Base-by-base conservation (phyloP, 176 grass and related monocot genomes). In the Carex pumila region DNA sequence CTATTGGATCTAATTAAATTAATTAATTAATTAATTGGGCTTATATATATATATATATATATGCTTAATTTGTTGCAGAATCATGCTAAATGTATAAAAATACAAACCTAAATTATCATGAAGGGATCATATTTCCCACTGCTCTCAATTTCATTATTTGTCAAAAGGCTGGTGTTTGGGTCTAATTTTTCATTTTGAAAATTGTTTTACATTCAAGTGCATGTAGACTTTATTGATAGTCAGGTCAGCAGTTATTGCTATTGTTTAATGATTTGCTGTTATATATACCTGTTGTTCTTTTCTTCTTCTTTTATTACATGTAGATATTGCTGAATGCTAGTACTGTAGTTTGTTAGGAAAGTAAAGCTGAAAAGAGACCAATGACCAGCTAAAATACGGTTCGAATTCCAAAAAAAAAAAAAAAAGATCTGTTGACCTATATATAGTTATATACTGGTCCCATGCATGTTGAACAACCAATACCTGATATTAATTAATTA, bases 1-100 rank as follows among this genome's bases (percentile, higher is more conserved):
- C 49, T 68, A 52, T 62, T 69, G 58, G 22, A 83, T 52, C 17
- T 6, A 65, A 83, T 83, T 78, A 78, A 57, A 78, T 25, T 25
- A 25, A 25, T 57, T 78, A 83, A 69, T 78, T 57, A 57, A 78
- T 25, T 25, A 25, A 25, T 57, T 78, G 73, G 52, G 52, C 71
- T 71, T 45, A 8, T 7, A 8, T 7, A 12, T 71, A 21, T 71
- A 47, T 45, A 8, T 7, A 8, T 7, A 12, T 71, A 21, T 71
- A 47, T 57, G 19, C 31, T 32, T n/a, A n/a, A n/a, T n/a, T 77
- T 21, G 70, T 73, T 73, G 70, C 41, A 73, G 39, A 73, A 32
- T 77, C 50, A 56, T 25, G 73, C 73, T 31, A 31, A 74, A 74
- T 25, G 25, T 25, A 25, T 53, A 22, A 72, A 17, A 8, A 72